Conservation (phyloP, 164 flowering plant species). For the Annona cherimola region DNA sequence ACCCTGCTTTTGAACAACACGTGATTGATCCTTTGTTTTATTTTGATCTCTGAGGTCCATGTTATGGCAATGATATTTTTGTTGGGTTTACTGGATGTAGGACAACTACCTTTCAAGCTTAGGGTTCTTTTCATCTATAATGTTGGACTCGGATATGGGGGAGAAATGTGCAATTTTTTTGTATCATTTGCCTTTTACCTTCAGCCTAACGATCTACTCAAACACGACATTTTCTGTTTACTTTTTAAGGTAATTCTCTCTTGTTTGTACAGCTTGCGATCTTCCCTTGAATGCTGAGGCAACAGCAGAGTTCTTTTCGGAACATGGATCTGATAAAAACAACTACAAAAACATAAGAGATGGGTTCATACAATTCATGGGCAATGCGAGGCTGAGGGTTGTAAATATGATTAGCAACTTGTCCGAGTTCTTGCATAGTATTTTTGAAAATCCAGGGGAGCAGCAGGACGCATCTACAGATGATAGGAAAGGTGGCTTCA, state of each 20-base stretch:
- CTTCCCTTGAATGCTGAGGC: neutral
- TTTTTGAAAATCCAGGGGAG: constrained; percentile 28
- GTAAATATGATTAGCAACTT: constrained; percentile 37
- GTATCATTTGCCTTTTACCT: too few species aligned
- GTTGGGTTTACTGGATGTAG: too few species aligned
- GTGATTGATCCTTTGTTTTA: neutral
- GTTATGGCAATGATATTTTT: neutral
- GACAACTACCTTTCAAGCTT: too few species aligned
- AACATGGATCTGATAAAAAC: constrained; percentile 4
- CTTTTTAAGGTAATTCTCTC: neutral
- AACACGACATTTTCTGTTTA: too few species aligned
- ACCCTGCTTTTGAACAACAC: neutral
- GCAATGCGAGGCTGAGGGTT: constrained; percentile 33
- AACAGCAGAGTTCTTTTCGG: constrained; percentile 13
- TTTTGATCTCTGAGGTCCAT: neutral
- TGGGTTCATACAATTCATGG: constrained; percentile 20
- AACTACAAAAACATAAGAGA: constrained; percentile 8
- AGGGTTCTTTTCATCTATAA: too few species aligned
- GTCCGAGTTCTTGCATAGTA: constrained; percentile 30
- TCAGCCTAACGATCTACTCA: too few species aligned
- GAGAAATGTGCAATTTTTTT: too few species aligned
- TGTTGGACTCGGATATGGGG: too few species aligned
- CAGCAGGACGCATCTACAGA: constrained; percentile 14
- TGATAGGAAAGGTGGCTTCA: constrained; percentile 10
- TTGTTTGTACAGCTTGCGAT: constrained; percentile 4